Evolutionary conservation across 169 alveolate genomes (phyloP), one percentile per base, ranked within the genome.

Genomic region (Eimeria nieschulzi): DNA sequence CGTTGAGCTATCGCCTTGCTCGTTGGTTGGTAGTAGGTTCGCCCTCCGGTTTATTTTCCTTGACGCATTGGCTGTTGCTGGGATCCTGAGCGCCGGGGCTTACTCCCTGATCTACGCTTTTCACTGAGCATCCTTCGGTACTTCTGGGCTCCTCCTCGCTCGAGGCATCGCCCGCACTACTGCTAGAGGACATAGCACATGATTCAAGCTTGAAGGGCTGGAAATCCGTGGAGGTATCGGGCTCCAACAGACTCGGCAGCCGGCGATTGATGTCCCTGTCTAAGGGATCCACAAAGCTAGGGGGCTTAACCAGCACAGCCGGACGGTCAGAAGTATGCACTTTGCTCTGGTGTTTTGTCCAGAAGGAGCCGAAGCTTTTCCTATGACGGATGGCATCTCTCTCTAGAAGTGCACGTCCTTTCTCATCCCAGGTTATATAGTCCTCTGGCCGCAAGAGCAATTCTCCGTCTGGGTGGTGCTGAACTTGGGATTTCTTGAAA

Each of bases 251-350:
- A 10, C 51, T 66, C 46, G 76, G 76, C 19, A 66, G 26, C 5
- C 76, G 76, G 76, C 76, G 46, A 21, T 66, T 66, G 51, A 66
- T 66, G 76, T 66, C 76, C 39, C 76, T 66, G 76, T 66, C 76
- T 3, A 66, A 19, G 39, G 76, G 76, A 66, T 66, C 76, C 46
- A 19, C 76, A 66, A 66, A 66, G 39, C 15, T 10, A 21, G 76
- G 76, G 9, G 76, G 17, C 23, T 66, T 66, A 19, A 66, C 9
- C 46, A 66, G 39, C 76, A 66, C 46, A 23, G 76, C 76, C 25
- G 76, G 76, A 21, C 76, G 76, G 10, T 19, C 76, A 19, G 76
- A 66, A 15, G 46, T 9, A 21, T 19, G 76, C 76, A 66, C 76
- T 66, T 23, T 66, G 39, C 76, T 66, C 23, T 66, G 76, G 26